phyloP scores from a whole-genome alignment of 2,329 filamentous ascomycete species.

The Beauveria scarabaeidicola region DNA sequence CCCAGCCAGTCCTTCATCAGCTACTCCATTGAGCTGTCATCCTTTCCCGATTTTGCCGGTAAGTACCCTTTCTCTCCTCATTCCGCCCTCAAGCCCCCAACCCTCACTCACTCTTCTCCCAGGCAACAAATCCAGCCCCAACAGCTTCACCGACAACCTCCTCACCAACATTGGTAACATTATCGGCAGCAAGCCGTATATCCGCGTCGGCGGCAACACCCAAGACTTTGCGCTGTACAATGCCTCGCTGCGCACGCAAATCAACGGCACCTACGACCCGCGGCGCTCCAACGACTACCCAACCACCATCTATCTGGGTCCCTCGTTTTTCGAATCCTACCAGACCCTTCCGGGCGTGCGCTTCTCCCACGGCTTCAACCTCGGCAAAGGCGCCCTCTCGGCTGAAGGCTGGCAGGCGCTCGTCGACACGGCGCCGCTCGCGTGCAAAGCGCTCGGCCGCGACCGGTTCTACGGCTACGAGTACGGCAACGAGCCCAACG shows the following conservation, averaged over 20 bases:
- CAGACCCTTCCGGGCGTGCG: conserved; percentile 44
- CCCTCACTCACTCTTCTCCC: background rate
- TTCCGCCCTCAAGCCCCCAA: background rate
- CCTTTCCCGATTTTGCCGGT: conserved; percentile 44
- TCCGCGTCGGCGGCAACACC: conserved; percentile 59
- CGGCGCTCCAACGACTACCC: conserved; percentile 49
- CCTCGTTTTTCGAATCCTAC: conserved; percentile 56
- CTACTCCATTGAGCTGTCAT: conserved; percentile 43
- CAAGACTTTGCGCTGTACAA: conserved; percentile 58
- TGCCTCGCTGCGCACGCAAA: conserved; percentile 37
- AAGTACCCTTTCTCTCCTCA: background rate
- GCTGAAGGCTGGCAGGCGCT: conserved; percentile 43
- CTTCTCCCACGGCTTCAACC: conserved; percentile 56
- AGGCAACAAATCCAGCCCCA: conserved; percentile 47
- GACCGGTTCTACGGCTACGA: conserved; percentile 49
- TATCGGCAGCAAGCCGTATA: conserved; percentile 47
- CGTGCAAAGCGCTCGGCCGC: conserved; percentile 45
- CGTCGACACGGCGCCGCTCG: conserved; percentile 44
- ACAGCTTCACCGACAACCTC: conserved; percentile 52
- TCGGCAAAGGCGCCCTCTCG: conserved; percentile 42
- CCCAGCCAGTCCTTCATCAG: conserved; percentile 34
- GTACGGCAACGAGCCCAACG: conserved; percentile 52
- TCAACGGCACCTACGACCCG: conserved; percentile 44
- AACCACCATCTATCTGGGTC: conserved; percentile 50
- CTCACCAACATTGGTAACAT: conserved; percentile 47